Conservation (phyloP, 116 monocot genomes). For the Iris pallida region DNA sequence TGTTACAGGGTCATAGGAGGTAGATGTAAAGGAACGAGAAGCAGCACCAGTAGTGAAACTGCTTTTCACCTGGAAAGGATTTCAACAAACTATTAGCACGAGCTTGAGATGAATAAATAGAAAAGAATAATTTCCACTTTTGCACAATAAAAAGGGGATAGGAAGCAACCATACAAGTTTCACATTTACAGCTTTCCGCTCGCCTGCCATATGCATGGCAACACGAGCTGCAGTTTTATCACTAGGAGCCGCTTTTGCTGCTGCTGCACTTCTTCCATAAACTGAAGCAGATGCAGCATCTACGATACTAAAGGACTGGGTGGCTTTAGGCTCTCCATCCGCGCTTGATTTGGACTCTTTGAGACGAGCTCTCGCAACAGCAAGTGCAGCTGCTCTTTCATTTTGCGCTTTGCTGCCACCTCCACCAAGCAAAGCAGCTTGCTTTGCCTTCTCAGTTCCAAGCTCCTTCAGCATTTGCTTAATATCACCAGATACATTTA, state of each 20-base stretch:
- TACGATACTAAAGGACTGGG: conserved; percentile 75
- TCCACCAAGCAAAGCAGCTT: conserved; percentile 79
- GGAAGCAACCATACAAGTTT: conserved; percentile 53
- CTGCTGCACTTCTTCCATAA: conserved; percentile 86
- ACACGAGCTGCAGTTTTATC: conserved; percentile 86
- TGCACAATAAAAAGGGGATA: neutral
- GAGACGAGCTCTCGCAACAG: conserved; percentile 59
- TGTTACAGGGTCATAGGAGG: conserved; percentile 90
- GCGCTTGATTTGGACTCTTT: conserved; percentile 43
- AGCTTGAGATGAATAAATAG: neutral
- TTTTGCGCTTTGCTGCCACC: conserved; percentile 95
- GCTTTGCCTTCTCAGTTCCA: conserved; percentile 82
- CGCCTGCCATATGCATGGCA: conserved; percentile 92
- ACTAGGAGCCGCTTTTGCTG: conserved; percentile 77
- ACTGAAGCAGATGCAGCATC: conserved; percentile 98
- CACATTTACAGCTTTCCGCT: conserved; percentile 78
- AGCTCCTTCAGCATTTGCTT: conserved; percentile 95
- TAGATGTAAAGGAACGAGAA: conserved; percentile 93
- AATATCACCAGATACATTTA: conserved; percentile 88
- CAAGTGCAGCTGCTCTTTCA: conserved; percentile 91
- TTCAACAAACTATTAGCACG: neutral
- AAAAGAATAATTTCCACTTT: neutral
- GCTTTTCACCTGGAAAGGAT: conserved; percentile 73
- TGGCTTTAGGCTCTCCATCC: conserved; percentile 42
- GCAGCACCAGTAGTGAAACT: conserved; percentile 85